A percentile compares a stretch with the other conserved stretches of the same genome.
phyloP scores from a whole-genome alignment of 441 rosid genomes.

The Syzygium syzygioides region DNA sequence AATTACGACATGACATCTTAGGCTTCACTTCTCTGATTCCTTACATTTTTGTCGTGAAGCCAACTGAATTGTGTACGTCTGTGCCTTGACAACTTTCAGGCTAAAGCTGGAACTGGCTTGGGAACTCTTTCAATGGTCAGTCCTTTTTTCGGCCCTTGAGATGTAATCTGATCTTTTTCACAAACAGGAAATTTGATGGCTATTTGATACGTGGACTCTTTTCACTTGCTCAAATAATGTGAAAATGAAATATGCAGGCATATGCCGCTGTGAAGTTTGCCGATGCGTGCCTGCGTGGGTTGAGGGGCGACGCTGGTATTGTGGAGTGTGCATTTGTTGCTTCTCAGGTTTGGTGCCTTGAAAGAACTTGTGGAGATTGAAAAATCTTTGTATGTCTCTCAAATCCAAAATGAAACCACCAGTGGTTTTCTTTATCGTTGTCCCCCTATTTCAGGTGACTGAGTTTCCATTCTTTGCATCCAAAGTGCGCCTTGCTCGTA shows the following conservation, averaged over 20 bases:
- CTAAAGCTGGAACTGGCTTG: slow-evolving; percentile 93
- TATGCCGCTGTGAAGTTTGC: slow-evolving; percentile 93
- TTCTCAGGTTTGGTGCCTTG: slow-evolving; percentile 37
- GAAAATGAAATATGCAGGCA: slow-evolving; percentile 26
- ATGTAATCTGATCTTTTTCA: background rate
- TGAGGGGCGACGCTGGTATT: background rate
- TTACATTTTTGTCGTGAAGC: too few relatives aligned
- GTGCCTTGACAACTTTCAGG: slow-evolving; percentile 25
- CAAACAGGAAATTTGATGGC: background rate
- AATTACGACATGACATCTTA: background rate
- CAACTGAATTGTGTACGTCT: too few relatives aligned
- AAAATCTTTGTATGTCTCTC: background rate
- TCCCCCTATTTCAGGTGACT: too few relatives aligned
- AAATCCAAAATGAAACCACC: background rate
- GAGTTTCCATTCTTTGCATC: too few relatives aligned
- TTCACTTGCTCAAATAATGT: background rate
- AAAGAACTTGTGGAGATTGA: background rate
- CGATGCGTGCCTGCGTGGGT: slow-evolving; percentile 4
- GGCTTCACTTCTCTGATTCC: too few relatives aligned
- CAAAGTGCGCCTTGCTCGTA: too few relatives aligned
- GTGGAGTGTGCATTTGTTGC: slow-evolving; percentile 16
- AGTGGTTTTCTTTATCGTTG: background rate
- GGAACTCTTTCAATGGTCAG: slow-evolving; percentile 92
- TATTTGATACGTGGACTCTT: background rate
- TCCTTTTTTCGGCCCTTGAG: background rate